Evolutionary conservation across 805 yeast species (phyloP).

Genomic region (Suhomyces prunicola): DNA sequence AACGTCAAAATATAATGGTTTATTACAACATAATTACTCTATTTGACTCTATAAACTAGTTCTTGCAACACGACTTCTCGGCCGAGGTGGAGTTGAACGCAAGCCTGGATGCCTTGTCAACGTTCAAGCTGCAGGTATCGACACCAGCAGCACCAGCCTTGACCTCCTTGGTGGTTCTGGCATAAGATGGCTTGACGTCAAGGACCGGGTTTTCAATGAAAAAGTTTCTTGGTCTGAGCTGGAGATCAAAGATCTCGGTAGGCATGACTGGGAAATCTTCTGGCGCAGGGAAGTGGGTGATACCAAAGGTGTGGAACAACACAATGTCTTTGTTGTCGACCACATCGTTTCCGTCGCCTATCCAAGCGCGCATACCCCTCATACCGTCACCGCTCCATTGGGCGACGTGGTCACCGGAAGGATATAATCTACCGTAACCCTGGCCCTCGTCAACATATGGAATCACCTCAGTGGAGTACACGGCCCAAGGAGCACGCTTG

Average conservation of each 20-base stretch:
- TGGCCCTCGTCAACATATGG: constrained; percentile 57
- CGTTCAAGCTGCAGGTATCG: constrained; percentile 33
- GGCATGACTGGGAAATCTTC: constrained; percentile 92
- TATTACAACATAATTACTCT: neutral
- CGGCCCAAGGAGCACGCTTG: constrained; percentile 84
- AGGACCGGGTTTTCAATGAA: constrained; percentile 75
- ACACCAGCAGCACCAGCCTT: constrained; percentile 34
- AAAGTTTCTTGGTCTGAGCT: constrained; percentile 77
- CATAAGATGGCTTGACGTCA: constrained; percentile 65
- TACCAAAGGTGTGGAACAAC: constrained; percentile 78
- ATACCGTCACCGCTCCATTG: constrained; percentile 71
- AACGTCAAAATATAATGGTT: neutral
- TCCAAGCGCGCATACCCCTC: constrained; percentile 66
- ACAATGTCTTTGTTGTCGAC: constrained; percentile 70
- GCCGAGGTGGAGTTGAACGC: constrained; percentile 43
- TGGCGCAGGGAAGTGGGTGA: constrained; percentile 84
- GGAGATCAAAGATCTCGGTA: constrained; percentile 71
- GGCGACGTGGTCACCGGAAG: constrained; percentile 77
- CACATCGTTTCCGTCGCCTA: constrained; percentile 55
- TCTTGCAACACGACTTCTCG: constrained; percentile 23
- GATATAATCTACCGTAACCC: constrained; percentile 62
- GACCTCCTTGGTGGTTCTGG: constrained; percentile 41
- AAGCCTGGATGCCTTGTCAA: constrained; percentile 49
- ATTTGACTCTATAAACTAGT: neutral
- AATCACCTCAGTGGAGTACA: constrained; percentile 61